A percentile compares a stretch with the other conserved stretches of the same genome.
Evolutionary conservation across 768 basidiomycete genomes (phyloP).

Genomic region (Phaeotremella skinneri): DNA sequence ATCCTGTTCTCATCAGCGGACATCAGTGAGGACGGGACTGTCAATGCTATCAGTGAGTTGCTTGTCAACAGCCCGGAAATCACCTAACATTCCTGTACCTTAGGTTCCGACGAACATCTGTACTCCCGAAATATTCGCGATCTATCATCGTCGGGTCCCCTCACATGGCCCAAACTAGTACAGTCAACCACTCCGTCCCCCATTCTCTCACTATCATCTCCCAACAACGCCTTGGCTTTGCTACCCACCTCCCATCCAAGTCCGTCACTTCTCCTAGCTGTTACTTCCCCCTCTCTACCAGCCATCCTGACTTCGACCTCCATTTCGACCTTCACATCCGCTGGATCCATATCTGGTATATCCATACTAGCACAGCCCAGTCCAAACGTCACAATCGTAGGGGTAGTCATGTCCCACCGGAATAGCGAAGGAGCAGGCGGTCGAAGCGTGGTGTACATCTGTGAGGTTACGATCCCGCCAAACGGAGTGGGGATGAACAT

Average conservation of each 20-base stretch:
- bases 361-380: conserved; percentile 13
- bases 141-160: neutral
- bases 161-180: neutral
- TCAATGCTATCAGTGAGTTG: conserved; percentile 34
- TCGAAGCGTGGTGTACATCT: conserved; percentile 39
- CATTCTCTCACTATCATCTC: conserved; percentile 13
- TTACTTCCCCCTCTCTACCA: conserved; percentile 18
- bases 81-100: neutral
- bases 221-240: conserved; percentile 10
- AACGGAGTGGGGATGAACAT: conserved; percentile 37
- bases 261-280: conserved; percentile 17
- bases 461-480: conserved; percentile 29
- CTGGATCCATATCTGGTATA: conserved; percentile 23
- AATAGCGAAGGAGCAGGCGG: conserved; percentile 23
- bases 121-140: conserved; percentile 1
- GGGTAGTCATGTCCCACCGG: conserved; percentile 25
- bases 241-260: conserved; percentile 18
- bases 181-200: neutral
- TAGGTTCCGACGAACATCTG: neutral
- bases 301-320: conserved; percentile 24
- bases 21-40: conserved; percentile 30
- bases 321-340: conserved; percentile 16
- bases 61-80: neutral
- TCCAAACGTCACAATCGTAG: conserved; percentile 16
- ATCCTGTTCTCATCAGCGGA: conserved; percentile 9